Conservation (phyloP, 805 yeast genomes). For the Candida pseudofarinosa region DNA sequence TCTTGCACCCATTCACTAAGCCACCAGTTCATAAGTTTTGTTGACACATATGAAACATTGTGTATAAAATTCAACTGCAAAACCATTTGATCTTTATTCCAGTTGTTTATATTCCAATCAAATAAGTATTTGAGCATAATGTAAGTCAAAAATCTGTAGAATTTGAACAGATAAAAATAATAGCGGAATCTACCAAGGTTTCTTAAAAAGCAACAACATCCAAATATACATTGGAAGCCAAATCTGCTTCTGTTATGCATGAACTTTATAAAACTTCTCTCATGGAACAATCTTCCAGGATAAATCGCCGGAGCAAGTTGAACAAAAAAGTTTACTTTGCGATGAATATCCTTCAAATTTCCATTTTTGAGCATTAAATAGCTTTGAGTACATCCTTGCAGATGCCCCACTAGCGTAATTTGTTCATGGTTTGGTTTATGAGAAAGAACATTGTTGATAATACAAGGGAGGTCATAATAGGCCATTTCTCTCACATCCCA, state of each 20-base stretch:
- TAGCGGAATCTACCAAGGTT: slow-evolving; percentile 60
- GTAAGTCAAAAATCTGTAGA: slow-evolving; percentile 66
- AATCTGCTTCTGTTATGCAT: slow-evolving; percentile 50
- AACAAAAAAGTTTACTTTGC: slow-evolving; percentile 61
- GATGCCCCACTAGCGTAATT: slow-evolving; percentile 72
- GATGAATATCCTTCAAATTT: slow-evolving; percentile 33
- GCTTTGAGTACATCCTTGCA: slow-evolving; percentile 91
- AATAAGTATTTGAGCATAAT: slow-evolving; percentile 82
- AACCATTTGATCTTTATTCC: slow-evolving; percentile 57
- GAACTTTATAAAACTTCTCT: slow-evolving; percentile 56
- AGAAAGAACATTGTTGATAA: slow-evolving; percentile 57
- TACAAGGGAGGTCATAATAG: slow-evolving; percentile 66
- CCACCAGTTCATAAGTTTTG: slow-evolving; percentile 93
- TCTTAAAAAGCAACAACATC: slow-evolving; percentile 75
- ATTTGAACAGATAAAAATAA: slow-evolving; percentile 27
- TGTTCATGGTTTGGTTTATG: slow-evolving; percentile 39
- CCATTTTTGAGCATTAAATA: slow-evolving; percentile 59
- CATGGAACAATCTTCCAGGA: slow-evolving; percentile 73
- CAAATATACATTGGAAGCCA: slow-evolving; percentile 55
- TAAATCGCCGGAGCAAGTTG: slow-evolving; percentile 90
- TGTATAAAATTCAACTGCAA: slow-evolving; percentile 76
- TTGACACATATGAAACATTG: slow-evolving; percentile 79
- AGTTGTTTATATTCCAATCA: slow-evolving; percentile 78
- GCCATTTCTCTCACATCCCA: slow-evolving; percentile 92
- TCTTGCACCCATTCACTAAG: slow-evolving; percentile 39